Percentiles rank a stretch among this genome's conserved stretches.
These are phyloP conservation scores for Podila minutissima DNA, from an alignment of 192 early-diverging fungal species.

Conservation along the genomic window DNA sequence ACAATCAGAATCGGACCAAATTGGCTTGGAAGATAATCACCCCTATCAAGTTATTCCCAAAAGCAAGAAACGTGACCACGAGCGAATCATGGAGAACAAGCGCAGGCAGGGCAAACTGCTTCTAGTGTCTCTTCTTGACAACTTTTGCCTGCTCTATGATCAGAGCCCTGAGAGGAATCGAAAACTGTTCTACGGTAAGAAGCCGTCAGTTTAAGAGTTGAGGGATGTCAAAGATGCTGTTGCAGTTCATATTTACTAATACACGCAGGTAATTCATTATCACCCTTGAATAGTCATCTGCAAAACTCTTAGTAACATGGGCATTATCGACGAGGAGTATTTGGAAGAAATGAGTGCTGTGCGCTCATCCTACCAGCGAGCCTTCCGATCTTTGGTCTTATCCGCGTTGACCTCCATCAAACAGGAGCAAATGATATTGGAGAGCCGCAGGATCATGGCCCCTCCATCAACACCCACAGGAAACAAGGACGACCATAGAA, in stretches of 20 bases:
- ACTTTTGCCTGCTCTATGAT: slow-evolving; percentile 91
- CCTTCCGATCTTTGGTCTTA: slow-evolving; percentile 85
- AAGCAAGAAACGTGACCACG: slow-evolving; percentile 29
- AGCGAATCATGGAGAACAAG: slow-evolving; percentile 47
- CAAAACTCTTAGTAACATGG: slow-evolving; percentile 86
- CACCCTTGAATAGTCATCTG: slow-evolving; percentile 67
- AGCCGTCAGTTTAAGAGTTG: no score
- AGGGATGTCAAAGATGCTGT: no score
- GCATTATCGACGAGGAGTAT: slow-evolving; percentile 78
- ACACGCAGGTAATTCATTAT: background rate
- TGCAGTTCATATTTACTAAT: no score
- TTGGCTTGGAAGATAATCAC: slow-evolving; percentile 20
- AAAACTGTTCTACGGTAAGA: slow-evolving; percentile 75
- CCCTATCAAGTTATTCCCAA: slow-evolving; percentile 42
- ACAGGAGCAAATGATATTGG: slow-evolving; percentile 51
- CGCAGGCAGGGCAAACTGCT: slow-evolving; percentile 74
- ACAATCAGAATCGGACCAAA: slow-evolving; percentile 40
- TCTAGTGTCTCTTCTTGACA: slow-evolving; percentile 89
- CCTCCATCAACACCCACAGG: slow-evolving; percentile 37
- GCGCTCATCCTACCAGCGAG: slow-evolving; percentile 84
- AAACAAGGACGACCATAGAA: slow-evolving; percentile 12
- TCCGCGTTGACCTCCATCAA: slow-evolving; percentile 80
- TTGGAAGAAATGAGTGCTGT: slow-evolving; percentile 88
- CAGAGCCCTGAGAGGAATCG: slow-evolving; percentile 87
- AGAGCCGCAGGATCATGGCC: slow-evolving; percentile 60